phyloP scores from a whole-genome alignment of 75 land plant genomes.

The Cupressus sempervirens region DNA sequence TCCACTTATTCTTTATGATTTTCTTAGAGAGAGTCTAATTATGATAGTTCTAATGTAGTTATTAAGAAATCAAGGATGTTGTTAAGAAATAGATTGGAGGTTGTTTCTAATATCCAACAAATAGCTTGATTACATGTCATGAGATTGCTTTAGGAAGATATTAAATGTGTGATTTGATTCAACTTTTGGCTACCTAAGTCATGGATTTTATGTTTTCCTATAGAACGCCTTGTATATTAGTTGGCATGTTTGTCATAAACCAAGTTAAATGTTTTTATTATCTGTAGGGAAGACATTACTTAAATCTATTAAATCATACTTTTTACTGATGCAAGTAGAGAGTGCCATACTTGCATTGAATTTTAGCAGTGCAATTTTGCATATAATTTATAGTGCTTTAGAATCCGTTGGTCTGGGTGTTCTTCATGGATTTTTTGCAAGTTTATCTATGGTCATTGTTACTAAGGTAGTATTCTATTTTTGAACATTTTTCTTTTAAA shows the following conservation, averaged over 20 bases:
- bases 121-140: neutral
- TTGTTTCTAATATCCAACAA: neutral
- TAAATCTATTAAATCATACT: neutral
- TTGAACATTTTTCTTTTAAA: too few relatives aligned
- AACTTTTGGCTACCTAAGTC: neutral
- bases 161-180: neutral
- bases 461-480: too few relatives aligned
- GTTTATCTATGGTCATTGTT: too few relatives aligned
- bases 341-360: slow-evolving; percentile 44
- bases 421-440: too few relatives aligned
- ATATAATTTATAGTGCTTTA: too few relatives aligned
- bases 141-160: neutral
- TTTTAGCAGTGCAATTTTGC: slow-evolving; percentile 39
- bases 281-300: neutral
- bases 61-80: neutral
- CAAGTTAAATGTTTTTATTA: neutral
- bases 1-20: neutral
- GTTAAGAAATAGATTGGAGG: neutral
- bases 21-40: neutral
- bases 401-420: too few relatives aligned
- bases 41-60: neutral
- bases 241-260: neutral
- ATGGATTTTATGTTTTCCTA: neutral
- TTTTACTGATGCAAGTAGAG: slow-evolving; percentile 24
- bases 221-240: neutral